Base-by-base conservation (phyloP, 2,329 filamentous ascomycete species). In the Trichoderma oligosporum region DNA sequence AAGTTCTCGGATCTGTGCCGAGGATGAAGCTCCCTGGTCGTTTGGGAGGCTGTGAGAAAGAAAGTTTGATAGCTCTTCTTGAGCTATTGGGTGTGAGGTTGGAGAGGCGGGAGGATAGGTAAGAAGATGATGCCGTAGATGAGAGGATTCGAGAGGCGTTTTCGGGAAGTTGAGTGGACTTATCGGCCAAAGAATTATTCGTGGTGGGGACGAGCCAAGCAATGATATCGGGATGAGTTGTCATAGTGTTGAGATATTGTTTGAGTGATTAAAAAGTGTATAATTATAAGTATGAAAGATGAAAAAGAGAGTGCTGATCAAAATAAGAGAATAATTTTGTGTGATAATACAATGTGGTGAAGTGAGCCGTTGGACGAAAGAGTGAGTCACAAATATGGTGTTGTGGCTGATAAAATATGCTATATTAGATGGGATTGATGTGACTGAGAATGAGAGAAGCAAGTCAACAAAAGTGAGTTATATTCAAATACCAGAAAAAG, bases 201-300 rank as follows among this genome's bases (percentile, higher is more conserved):
- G 70, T 64, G 58, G 71, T 71, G 38, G 71, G 72, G 48, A 74
- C 68, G 62, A 74, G 71, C 71, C 71, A 74, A 63, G 72, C 72
- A 63, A 74, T 73, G 59, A 72, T 65, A 57, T 73, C 64, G 57
- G 63, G 56, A 60, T 57, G 59, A 29, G 59, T 55, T 62, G 63
- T 61, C 63, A 64, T 60, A 55, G 49, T 33, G 49, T 52, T 33
- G 46, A 16, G 29, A 59, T 55, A 60, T 39, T n/a, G n/a, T n/a
- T n/a, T 42, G 61, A 54, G 42, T 54, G 35, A 46, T 53, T 54
- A 35, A 39, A 25, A 12, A 7, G 18, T 56, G 22, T 53, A 38
- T 46, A 16, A 29, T 42, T 47, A 49, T 31, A n/a, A 56, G 25
- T 53, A 25, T n/a, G 20, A 12, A n/a, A 12, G 12, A 9, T 14